Base-by-base conservation (phyloP, 2,329 filamentous ascomycete species). In the Penicillium sp. region DNA sequence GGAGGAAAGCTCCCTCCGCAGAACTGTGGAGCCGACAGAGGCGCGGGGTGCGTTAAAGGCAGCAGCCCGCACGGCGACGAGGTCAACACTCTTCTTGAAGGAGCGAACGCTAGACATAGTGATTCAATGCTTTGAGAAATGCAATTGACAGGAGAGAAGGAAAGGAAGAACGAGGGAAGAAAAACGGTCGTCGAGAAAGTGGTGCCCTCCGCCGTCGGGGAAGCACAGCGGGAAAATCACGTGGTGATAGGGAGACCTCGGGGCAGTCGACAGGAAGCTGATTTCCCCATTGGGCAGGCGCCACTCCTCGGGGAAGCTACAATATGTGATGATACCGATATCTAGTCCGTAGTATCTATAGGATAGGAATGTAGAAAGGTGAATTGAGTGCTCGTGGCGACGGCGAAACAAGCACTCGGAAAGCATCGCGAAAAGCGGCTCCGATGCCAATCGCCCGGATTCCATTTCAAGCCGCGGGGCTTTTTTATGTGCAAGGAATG, bases 201-300 rank as follows among this genome's bases (percentile, higher is more conserved):
- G 33, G 49, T 38, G 37, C 54, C n/a, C 60, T 59, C 58, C 63
- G 55, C 62, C 62, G 58, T 66, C 65, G 66, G 65, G 49, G 68
- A 68, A 69, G 60, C 51, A 19, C 52, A 51, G 40, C 75, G 74
- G 75, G 43, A 76, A 77, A 77, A 66, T 77, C 74, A 77, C 73
- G 71, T 77, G 73, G 25, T 28, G 74, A 77, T 77, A 77, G 70
- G 72, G 35, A 61, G 65, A 60, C 58, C 64, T 25, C 45, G 45
- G 45, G 25, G 16, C 6, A 28, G 6, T 30, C 26, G 7, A 11
- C 4, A 14, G 19, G 2, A 22, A 65, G 68, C 63, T 62, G 22
- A 25, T 65, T 63, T 57, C 57, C 63, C 58, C 46, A 62, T 61
- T 56, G 26, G 57, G 56, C 8, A 54, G n/a, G 49, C 45, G 45